Evolutionary conservation across 139 green algal species (phyloP), one percentile per base, ranked within the genome.

Genomic region (Coccomyxa sp.): DNA sequence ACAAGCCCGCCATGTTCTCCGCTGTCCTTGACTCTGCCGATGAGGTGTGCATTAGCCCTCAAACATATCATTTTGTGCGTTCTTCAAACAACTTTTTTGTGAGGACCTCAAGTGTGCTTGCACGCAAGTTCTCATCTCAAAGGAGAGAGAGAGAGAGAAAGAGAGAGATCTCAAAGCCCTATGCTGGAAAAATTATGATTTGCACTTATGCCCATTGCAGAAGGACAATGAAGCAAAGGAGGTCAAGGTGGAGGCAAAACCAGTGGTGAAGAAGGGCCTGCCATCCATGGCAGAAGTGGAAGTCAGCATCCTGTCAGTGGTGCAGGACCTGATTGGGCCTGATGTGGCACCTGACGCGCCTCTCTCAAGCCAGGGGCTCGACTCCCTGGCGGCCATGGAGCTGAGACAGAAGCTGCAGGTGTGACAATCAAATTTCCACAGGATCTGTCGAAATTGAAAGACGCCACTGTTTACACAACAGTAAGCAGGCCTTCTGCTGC

Each of bases 341-440:
- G 21, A 59, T n/a, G 82, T 75, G 9, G 38, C 45, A 23, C 13
- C 67, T 80, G 77, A 75, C 30, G 67, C 31, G 27, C 77, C 88
- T 13, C 68, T 91, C 3, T 86, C 77, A 1, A 18, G 68, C 0
- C 86, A 90, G 28, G 88, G 88, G 30, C 57, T 91, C 17, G 86
- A 91, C 77, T 91, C 88, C 0, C 63, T 91, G n/a, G 86, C 88
- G 1, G 76, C 60, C 13, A 77, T 91, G 78, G 88, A 91, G 66
- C 82, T 90, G 77, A 81, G 84, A 27, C 82, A 86, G 79, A 88
- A 88, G 38, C 58, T 88, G 9, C 82, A 88, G 85, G 82, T 80
- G 28, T 9, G 71, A 25, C 30, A 76, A 15, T 51, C 63, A 71
- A 71, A 71, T 71, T 71, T 11, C 38, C 38, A 51, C 38, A 51